A percentile compares a stretch with the other conserved stretches of the same genome.
These are phyloP conservation scores for Ramularia endophylla DNA, from an alignment of 2,329 filamentous ascomycete species.

Conservation along the genomic window DNA sequence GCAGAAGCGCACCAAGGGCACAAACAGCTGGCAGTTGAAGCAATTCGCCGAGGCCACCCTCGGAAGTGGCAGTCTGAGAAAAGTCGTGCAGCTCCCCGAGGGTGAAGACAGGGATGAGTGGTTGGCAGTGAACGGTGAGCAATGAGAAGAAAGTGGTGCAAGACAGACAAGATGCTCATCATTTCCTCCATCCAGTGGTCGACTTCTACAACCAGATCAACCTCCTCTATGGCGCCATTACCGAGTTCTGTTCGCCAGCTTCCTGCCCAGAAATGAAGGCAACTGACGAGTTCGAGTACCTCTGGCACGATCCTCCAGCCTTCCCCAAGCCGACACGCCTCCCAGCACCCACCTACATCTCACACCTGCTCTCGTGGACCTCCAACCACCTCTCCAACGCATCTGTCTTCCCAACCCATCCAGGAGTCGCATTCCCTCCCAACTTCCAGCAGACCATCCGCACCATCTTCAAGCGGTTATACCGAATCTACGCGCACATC, in stretches of 20 bases:
- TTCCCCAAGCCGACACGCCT: slow-evolving; percentile 98
- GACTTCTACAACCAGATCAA: slow-evolving; percentile 99
- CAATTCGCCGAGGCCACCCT: slow-evolving; percentile 98
- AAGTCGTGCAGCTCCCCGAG: slow-evolving; percentile 94
- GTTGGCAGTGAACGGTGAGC: slow-evolving; percentile 90
- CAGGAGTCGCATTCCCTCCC: slow-evolving; percentile 85
- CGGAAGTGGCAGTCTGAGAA: slow-evolving; percentile 87
- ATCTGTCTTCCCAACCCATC: slow-evolving; percentile 66
- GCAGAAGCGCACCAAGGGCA: slow-evolving; percentile 76
- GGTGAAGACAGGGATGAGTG: slow-evolving; percentile 98
- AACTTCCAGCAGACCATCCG: slow-evolving; percentile 89
- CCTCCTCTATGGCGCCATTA: slow-evolving; percentile 95
- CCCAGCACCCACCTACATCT: slow-evolving; percentile 94
- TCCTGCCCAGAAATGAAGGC: slow-evolving; percentile 99
- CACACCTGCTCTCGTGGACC: slow-evolving; percentile 96
- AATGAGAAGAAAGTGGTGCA: too few species aligned
- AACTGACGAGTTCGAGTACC: slow-evolving; percentile 99
- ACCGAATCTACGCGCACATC: slow-evolving; percentile 94
- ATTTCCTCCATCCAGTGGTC: slow-evolving; percentile 75
- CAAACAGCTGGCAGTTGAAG: slow-evolving; percentile 85
- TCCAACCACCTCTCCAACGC: slow-evolving; percentile 95
- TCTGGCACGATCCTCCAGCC: slow-evolving; percentile 94
- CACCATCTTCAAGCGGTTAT: slow-evolving; percentile 99
- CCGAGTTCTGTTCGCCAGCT: slow-evolving; percentile 96
- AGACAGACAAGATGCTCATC: too few species aligned